Base-by-base conservation (phyloP, 352 stramenopile species). In the Phytophthora tentaculata region DNA sequence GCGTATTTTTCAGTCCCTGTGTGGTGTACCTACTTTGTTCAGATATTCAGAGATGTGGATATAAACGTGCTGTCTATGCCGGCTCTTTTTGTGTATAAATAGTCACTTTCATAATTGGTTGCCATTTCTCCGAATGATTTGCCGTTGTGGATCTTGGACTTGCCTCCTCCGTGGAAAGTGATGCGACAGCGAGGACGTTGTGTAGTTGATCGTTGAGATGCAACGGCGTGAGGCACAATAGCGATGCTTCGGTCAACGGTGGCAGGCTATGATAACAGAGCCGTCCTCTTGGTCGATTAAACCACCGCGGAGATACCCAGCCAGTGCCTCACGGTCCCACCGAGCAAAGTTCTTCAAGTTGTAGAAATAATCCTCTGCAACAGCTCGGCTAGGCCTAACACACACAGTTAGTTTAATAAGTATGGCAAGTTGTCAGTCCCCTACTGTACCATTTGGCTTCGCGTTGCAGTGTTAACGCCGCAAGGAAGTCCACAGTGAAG, bases 191-290 rank as follows among this genome's bases (percentile, higher is more conserved):
- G 67, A 28, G 79, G 71, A 5, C 62, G 64, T 37, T 60, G 49
- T 74, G 55, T 10, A 79, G 57, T 5, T 79, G 68, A 1, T 72
- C 57, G 1, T 56, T 67, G 9, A 86, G 52, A 26, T 69, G 39
- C 57, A 84, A 23, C 17, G 70, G 67, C n/a, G 57, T 66, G 23
- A 74, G 73, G 54, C 64, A 78, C 47, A 82, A 84, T 2, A 84
- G 37, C 14, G 77, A 80, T 3, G 77, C 77, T 56, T 84, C 77
- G 23, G 80, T 74, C 32, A 72, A 49, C 20, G 77, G 71, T 79
- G 71, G n/a, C 74, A 84, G 5, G 74, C 74, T 28, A 84, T 65
- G 14, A 69, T 44, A 12, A 74, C 67, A 8, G 61, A 73, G 5
- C 64, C 67, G n/a, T 76, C 70, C 8, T 61, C 23, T 37, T 71